Percentiles rank a stretch among this genome's conserved stretches.
phyloP scores from a whole-genome alignment of 139 green algal genomes.

The Tetraselmis striata region DNA sequence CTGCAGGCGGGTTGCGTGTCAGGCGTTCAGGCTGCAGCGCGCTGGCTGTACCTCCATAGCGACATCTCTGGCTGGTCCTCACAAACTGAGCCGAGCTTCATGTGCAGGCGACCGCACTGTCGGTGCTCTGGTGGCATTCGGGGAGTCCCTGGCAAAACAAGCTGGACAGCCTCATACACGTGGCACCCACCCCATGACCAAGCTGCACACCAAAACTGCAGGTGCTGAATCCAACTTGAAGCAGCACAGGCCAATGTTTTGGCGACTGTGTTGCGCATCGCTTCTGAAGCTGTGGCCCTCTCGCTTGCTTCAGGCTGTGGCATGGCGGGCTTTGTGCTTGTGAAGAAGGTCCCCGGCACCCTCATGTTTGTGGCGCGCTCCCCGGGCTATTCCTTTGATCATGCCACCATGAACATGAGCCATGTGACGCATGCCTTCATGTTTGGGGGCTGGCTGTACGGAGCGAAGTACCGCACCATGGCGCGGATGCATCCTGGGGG shows the following conservation, averaged over 20 bases:
- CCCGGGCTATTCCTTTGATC: slow-evolving; percentile 79
- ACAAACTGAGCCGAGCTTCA: not conserved
- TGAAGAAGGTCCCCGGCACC: slow-evolving; percentile 94
- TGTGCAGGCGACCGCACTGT: slow-evolving; percentile 74
- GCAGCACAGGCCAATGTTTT: not conserved
- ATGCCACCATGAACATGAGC: slow-evolving; percentile 76
- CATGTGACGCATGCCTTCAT: slow-evolving; percentile 41
- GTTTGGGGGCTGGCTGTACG: not conserved
- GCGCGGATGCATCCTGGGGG: not conserved
- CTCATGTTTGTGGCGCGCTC: slow-evolving; percentile 75
- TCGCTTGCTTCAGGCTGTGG: slow-evolving; percentile 19
- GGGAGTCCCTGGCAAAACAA: slow-evolving; percentile 67
- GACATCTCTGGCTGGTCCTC: not conserved
- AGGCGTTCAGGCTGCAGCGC: too few relatives aligned
- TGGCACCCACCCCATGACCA: not conserved
- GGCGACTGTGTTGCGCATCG: not conserved
- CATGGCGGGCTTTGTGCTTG: slow-evolving; percentile 85
- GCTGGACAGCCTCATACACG: slow-evolving; percentile 46
- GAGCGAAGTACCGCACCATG: not conserved
- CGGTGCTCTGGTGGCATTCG: slow-evolving; percentile 74
- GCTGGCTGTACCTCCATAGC: too few relatives aligned
- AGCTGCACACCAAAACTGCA: not conserved
- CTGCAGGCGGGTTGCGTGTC: too few relatives aligned
- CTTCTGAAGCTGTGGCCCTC: too few relatives aligned
- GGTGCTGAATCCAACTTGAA: slow-evolving; percentile 2